Percentiles rank a stretch among this genome's conserved stretches.
phyloP scores from a whole-genome alignment of 805 yeast species.

The Kuraishia hungarica region DNA sequence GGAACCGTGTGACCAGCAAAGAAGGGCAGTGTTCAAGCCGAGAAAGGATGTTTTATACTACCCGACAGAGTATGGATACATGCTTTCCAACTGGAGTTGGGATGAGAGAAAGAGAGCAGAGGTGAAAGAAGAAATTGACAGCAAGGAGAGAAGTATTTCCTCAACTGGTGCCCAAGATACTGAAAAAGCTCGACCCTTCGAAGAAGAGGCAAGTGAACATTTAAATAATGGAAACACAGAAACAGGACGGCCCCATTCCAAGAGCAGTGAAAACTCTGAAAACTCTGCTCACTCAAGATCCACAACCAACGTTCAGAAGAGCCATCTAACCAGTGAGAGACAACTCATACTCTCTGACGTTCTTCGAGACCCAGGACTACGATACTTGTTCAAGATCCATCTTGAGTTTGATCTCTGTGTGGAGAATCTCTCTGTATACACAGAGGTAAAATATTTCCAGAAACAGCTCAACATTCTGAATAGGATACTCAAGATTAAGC shows the following conservation, averaged over 20 bases:
- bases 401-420: slow-evolving; percentile 55
- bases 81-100: not conserved
- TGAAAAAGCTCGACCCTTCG: not conserved
- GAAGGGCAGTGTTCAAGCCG: not conserved
- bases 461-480: slow-evolving; percentile 35
- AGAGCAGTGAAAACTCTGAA: not conserved
- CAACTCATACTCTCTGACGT: slow-evolving; percentile 28
- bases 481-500: slow-evolving; percentile 25
- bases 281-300: not conserved
- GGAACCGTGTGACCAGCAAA: slow-evolving; percentile 24
- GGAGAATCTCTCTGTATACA: slow-evolving; percentile 70
- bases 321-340: slow-evolving; percentile 9
- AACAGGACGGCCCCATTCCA: not conserved
- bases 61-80: not conserved
- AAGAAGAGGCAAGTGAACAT: not conserved
- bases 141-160: not conserved
- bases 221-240: not conserved
- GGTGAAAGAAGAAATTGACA: not conserved
- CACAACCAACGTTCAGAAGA: not conserved
- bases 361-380: slow-evolving; percentile 67
- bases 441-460: slow-evolving; percentile 45
- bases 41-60: not conserved
- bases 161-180: no score
- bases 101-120: slow-evolving; percentile 2
- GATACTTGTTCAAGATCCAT: slow-evolving; percentile 59